Base-by-base conservation (phyloP, 208 protist genomes). In the Wallacemonas collosoma region DNA sequence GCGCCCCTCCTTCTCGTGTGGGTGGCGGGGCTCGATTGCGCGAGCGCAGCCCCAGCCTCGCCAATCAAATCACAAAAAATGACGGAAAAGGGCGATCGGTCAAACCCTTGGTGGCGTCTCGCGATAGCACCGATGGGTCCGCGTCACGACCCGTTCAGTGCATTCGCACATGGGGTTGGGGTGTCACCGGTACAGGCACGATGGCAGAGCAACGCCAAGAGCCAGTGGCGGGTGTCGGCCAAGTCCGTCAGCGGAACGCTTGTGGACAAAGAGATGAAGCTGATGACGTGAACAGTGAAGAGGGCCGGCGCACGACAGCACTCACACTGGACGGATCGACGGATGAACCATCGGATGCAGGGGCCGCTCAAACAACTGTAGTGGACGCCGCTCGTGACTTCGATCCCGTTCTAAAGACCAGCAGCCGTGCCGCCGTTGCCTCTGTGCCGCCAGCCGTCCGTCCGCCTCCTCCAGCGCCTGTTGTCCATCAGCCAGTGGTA, bases 241-340 rank as follows among this genome's bases (percentile, higher is more conserved):
- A 26, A 26, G 26, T 26, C 26, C 26, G 0, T 26, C 26, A 26
- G 26, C 26, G 26, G 26, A 26, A 26, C 26, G 26, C 26, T 26
- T 26, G 26, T 26, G 26, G 0, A 26, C 26, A 26, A 26, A 26
- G 26, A 26, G 26, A 26, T 5, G 57, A 63, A 44, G 57, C 39
- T 4, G 57, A 65, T 6, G 43, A 65, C 41, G 60, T 11, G 38
- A 50, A 1, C 45, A 41, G 7, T 11, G 51, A 71, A 9, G 73
- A 75, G 47, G 71, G 70, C 5, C 73, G 78, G 39, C 54, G 73
- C 60, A 76, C 78, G 35, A 79, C 78, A 4, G 73, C 73, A 1
- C n/a, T 72, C 11, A 40, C 40, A 17, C 50, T 83, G 57, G 56
- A 71, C 6, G 17, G 40, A 35, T 11, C 58, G 5, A 6, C 9